These are phyloP conservation scores for Xylaria castorea DNA, from an alignment of 495 filamentous ascomycete species.

Conservation along the genomic window DNA sequence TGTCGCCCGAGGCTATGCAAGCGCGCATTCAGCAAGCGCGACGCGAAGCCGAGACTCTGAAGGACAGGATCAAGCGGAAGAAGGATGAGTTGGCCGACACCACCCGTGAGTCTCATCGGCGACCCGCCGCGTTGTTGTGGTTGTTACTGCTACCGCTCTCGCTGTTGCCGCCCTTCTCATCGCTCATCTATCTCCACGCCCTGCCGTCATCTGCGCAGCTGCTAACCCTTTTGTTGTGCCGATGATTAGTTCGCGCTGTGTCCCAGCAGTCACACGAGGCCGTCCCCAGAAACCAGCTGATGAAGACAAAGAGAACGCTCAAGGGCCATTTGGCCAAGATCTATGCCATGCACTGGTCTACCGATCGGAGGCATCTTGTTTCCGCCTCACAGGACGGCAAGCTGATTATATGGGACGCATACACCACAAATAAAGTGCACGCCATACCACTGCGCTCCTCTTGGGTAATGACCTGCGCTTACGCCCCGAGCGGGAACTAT, in stretches of 20 bases:
- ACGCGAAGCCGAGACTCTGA: conserved; percentile 96
- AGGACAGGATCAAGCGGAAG: conserved; percentile 98
- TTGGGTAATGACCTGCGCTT: conserved; percentile 99
- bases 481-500: conserved; percentile 97
- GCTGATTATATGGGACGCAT: conserved; percentile 99
- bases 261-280: conserved; percentile 86
- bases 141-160: not conserved
- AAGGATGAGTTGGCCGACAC: conserved; percentile 99
- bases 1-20: conserved; percentile 68
- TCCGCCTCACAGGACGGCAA: conserved; percentile 99
- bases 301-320: conserved; percentile 93
- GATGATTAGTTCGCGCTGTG: conserved; percentile 80
- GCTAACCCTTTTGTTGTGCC: conserved; percentile 20
- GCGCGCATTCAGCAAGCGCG: conserved; percentile 91
- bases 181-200: not conserved
- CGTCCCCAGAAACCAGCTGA: conserved; percentile 84
- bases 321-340: conserved; percentile 99
- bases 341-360: conserved; percentile 99
- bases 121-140: conserved; percentile 21
- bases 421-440: conserved; percentile 99
- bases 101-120: conserved; percentile 72
- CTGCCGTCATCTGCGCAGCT: not conserved
- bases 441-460: conserved; percentile 98
- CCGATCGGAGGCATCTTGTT: conserved; percentile 95
- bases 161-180: not conserved